Evolutionary conservation across 495 filamentous ascomycete species (phyloP).

Genomic region (Haplographium delicatum): DNA sequence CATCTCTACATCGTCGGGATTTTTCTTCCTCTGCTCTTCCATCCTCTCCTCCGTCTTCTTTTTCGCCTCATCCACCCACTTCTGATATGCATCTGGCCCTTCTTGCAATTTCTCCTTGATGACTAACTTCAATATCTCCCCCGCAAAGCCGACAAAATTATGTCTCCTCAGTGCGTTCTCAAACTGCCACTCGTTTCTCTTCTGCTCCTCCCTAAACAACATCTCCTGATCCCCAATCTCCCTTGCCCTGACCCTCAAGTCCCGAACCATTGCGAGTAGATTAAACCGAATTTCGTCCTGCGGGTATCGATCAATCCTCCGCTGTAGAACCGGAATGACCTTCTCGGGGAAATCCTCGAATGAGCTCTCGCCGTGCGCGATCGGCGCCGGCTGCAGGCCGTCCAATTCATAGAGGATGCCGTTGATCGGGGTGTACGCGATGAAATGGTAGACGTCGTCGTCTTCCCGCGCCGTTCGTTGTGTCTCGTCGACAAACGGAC

Average conservation of each 20-base stretch:
- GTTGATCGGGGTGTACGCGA: slow-evolving; percentile 83
- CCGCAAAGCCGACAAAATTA: slow-evolving; percentile 95
- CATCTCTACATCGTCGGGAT: slow-evolving; percentile 24
- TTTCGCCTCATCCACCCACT: slow-evolving; percentile 77
- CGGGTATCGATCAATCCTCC: slow-evolving; percentile 81
- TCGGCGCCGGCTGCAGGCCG: slow-evolving; percentile 86
- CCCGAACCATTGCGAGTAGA: slow-evolving; percentile 83
- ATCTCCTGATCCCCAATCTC: slow-evolving; percentile 80
- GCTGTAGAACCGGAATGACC: slow-evolving; percentile 81
- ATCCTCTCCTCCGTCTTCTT: slow-evolving; percentile 62
- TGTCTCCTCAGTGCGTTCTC: slow-evolving; percentile 91
- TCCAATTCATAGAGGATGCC: slow-evolving; percentile 88
- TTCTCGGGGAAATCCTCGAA: slow-evolving; percentile 67
- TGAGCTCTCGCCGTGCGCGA: slow-evolving; percentile 73
- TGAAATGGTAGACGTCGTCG: slow-evolving; percentile 95
- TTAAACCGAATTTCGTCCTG: slow-evolving; percentile 90
- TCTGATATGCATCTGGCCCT: slow-evolving; percentile 51
- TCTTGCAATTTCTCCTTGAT: slow-evolving; percentile 62
- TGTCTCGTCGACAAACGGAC: slow-evolving; percentile 89
- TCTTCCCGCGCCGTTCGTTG: slow-evolving; percentile 52
- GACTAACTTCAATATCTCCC: slow-evolving; percentile 84
- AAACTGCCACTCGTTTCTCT: slow-evolving; percentile 84
- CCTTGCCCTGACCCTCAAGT: slow-evolving; percentile 66
- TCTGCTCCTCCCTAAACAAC: slow-evolving; percentile 74
- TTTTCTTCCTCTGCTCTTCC: slow-evolving; percentile 39